Base-by-base conservation (phyloP, 177 flowering plant species). In the Vitis hybrid region DNA sequence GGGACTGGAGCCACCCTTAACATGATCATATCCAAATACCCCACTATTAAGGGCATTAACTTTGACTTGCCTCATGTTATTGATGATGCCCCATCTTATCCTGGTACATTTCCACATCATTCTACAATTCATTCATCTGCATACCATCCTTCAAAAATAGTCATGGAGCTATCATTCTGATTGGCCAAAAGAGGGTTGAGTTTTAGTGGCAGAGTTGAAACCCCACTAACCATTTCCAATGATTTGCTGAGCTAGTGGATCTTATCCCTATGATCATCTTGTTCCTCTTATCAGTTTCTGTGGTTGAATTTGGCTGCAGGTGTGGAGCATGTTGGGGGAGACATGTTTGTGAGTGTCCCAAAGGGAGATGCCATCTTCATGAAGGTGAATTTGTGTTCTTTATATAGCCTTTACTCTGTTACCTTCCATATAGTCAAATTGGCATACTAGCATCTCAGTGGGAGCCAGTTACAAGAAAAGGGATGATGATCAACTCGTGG, bases 321-420 rank as follows among this genome's bases (percentile, higher is more conserved):
- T 48, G 86, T 92, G 59, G 80, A 90, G 76, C 89, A 92, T 68
- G 90, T 89, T 49, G 96, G 94, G 0, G 97, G 96, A 8, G 95
- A 92, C 72, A 92, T 92, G 97, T 92, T 92, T 75, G 89, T 70
- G 0, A 83, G 89, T 66, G 87, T 93, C 29, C 98, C 98, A 0
- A 86, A 84, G 72, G 98, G 81, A 16, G 93, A 93, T 70, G 97
- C 98, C 62, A 83, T 92, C 65, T 89, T 93, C 90, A 93, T 93
- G 94, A 92, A 90, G 92, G 94, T 91, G 39, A 51, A 77, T 33
- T 33, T 33, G 45, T 33, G 8, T 33, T 33, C 45, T 33, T 33
- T 33, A 33, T 0, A 33, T 33, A 33, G 8, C 45, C 45, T 33
- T 33, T 6, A 33, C 8, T 33, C 4, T 33, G 45, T 55, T 6